Evolutionary conservation across 139 green algal species (phyloP).

Genomic region (Chlamydomonas incerta): DNA sequence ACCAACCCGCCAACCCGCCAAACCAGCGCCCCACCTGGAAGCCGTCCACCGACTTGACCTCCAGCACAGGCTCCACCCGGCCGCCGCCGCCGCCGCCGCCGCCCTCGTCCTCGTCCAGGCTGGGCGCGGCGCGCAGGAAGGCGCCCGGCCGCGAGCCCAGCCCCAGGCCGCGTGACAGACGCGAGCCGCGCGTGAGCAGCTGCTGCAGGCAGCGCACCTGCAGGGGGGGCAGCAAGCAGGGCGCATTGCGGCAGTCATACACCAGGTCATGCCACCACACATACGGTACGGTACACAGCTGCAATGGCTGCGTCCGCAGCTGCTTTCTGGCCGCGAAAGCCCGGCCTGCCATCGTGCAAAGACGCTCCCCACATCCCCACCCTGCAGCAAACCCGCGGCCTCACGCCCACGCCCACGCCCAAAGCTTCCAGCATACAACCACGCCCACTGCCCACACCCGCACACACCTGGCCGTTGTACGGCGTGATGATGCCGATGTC

Average conservation of each 20-base stretch:
- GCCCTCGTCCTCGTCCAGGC: background rate
- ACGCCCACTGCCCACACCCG: background rate
- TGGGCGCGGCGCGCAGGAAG: background rate
- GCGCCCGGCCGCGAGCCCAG: background rate
- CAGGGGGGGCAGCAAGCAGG: background rate
- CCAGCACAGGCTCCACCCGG: constrained; percentile 29
- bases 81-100: background rate
- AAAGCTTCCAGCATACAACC: too few species aligned
- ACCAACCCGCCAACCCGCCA: background rate
- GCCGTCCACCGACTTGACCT: constrained; percentile 75
- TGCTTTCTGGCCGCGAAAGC: too few species aligned
- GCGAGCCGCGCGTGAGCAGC: constrained; percentile 24
- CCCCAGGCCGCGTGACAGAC: background rate
- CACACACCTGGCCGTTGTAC: constrained; percentile 73
- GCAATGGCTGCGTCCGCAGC: too few species aligned
- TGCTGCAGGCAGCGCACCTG: constrained; percentile 40
- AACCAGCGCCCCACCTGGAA: constrained; percentile 71
- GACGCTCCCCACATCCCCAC: too few species aligned
- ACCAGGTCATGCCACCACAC: too few species aligned
- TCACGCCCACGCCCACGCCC: too few species aligned
- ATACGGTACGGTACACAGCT: too few species aligned
- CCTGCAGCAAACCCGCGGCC: too few species aligned
- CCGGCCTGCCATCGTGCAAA: too few species aligned
- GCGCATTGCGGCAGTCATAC: too few species aligned
- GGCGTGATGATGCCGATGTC: constrained; percentile 73